These are phyloP conservation scores for Phytophthora foliorum DNA, from an alignment of 352 stramenopile species.

Conservation along the genomic window DNA sequence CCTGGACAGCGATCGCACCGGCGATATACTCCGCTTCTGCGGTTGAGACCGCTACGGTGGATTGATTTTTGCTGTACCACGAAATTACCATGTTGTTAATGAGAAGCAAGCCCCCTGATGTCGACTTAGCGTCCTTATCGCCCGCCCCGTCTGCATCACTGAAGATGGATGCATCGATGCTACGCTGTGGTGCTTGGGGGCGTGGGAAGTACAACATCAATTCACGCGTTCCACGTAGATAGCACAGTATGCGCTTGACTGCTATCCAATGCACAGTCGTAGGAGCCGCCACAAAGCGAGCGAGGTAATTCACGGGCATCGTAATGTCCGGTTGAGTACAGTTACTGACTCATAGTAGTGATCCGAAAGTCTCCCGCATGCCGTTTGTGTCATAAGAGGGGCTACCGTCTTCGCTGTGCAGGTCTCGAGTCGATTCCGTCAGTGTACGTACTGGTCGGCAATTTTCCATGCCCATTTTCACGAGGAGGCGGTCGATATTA, in stretches of 20 bases:
- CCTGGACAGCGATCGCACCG: conserved; percentile 1
- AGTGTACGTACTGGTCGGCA: not conserved
- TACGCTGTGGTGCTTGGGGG: not conserved
- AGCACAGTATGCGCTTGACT: conserved; percentile 1
- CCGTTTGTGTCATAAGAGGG: not conserved
- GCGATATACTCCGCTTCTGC: conserved; percentile 20
- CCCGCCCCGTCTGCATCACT: conserved; percentile 20
- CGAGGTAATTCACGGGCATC: conserved; percentile 9
- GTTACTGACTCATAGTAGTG: not conserved
- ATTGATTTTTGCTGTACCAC: conserved; percentile 27
- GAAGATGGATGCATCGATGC: not conserved
- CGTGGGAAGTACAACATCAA: conserved; percentile 1
- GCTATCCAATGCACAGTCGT: not conserved
- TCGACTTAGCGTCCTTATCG: conserved; percentile 19
- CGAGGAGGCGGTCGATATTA: not conserved
- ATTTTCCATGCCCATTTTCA: conserved; percentile 1
- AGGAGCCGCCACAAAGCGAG: not conserved
- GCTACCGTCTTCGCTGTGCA: not conserved
- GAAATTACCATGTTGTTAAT: conserved; percentile 14
- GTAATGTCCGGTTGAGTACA: conserved; percentile 7
- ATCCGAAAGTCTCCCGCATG: conserved; percentile 6
- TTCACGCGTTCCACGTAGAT: not conserved
- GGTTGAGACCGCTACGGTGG: conserved; percentile 3
- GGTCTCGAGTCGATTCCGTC: not conserved
- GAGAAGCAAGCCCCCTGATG: conserved; percentile 6